phyloP scores from a whole-genome alignment of 352 stramenopile species.

The Saprolegnia diclina region DNA sequence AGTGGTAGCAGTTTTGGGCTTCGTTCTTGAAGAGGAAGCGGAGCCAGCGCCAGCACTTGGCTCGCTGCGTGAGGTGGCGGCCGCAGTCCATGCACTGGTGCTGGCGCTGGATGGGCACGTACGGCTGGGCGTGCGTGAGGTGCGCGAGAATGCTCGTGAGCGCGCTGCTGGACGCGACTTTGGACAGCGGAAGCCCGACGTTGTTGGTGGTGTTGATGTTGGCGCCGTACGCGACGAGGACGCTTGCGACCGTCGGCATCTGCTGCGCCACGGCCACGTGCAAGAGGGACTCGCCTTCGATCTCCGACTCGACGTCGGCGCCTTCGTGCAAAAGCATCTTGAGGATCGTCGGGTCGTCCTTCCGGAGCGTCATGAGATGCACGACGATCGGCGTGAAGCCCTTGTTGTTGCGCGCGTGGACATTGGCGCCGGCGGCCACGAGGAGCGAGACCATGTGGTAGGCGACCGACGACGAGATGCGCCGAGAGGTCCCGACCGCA shows the following conservation, averaged over 20 bases:
- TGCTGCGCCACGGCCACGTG: slow-evolving; percentile 49
- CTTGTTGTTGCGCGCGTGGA: slow-evolving; percentile 51
- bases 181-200: slow-evolving; percentile 70
- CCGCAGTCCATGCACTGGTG: slow-evolving; percentile 75
- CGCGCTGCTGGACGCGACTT: slow-evolving; percentile 56
- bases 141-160: slow-evolving; percentile 65
- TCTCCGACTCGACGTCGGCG: slow-evolving; percentile 52
- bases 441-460: slow-evolving; percentile 42
- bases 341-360: slow-evolving; percentile 60
- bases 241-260: slow-evolving; percentile 47
- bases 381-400: slow-evolving; percentile 61
- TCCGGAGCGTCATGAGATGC: slow-evolving; percentile 72
- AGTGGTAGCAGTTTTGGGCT: slow-evolving; percentile 75
- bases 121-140: slow-evolving; percentile 45
- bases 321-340: slow-evolving; percentile 60
- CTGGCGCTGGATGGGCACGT: slow-evolving; percentile 44
- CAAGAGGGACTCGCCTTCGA: slow-evolving; percentile 54
- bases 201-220: slow-evolving; percentile 56
- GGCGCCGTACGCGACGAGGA: slow-evolving; percentile 56
- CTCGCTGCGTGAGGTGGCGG: slow-evolving; percentile 16
- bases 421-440: slow-evolving; percentile 47
- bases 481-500: slow-evolving; percentile 53
- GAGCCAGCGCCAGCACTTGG: background rate
- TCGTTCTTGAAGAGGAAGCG: slow-evolving; percentile 6
- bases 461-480: slow-evolving; percentile 34